Evolutionary conservation across 192 early-diverging fungal genomes (phyloP), one percentile per base, ranked within the genome.

Genomic region (Backusella tuberculispora): DNA sequence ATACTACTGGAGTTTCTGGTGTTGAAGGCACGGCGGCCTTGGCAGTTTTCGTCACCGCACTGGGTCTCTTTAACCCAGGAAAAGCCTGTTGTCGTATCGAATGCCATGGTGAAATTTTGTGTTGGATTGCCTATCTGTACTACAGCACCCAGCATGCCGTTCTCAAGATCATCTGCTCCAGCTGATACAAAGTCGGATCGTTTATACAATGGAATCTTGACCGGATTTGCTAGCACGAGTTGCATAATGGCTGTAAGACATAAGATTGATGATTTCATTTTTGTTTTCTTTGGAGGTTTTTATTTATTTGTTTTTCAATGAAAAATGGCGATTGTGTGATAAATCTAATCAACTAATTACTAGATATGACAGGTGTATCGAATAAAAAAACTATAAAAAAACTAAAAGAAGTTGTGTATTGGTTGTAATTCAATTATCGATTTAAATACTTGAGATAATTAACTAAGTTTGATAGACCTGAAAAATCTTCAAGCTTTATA

Each of bases 101-200:
- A 96, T 60, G 95, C 91, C 40, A 96, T 92, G 63, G 89, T 91
- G 87, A 99, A 98, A 14, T 85, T 91, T 83, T 99, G 96, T 19
- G 92, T 87, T 50, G 97, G 97, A 34, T 92, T 95, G 15, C 94
- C 96, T 53, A 96, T 68, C 34, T 83, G 82, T 77, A 97, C 89
- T 46, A 94, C 91, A 14, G 95, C 97, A 77, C 90, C 97, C 86
- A 97, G 97, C 88, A 80, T 75, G 65, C 79, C 79, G 71, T 76
- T 73, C 10, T 72, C 43, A 34, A 80, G 67, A 13, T 72, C 56
- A 40, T 76, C 53, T 29, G 74, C 72, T 43, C 40, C 74, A 48
- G 60, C 63, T 42, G 65, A 42, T n/a, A 70, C 37, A 50, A 76
- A 72, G 53, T 46, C 71, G 3, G 78, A 64, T 43, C 78, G 73